These are phyloP conservation scores for Thelonectria blattea DNA, from an alignment of 2,329 filamentous ascomycete genomes.

Conservation along the genomic window DNA sequence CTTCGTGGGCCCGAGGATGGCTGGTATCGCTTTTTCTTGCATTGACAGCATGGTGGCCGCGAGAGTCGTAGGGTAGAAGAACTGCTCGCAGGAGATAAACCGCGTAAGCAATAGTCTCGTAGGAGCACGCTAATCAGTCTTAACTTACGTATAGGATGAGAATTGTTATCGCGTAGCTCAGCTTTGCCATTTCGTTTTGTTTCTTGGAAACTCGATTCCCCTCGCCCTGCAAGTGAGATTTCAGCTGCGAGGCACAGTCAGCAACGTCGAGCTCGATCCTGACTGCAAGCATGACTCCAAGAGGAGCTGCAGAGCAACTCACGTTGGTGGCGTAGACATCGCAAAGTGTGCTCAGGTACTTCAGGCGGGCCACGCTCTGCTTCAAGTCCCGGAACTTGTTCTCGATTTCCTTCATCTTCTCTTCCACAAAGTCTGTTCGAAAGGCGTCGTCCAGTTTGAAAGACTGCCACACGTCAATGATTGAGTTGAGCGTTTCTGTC, in stretches of 20 bases:
- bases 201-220: neutral
- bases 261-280: neutral
- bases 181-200: neutral
- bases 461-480: neutral
- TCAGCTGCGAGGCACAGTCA: neutral
- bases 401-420: neutral
- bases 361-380: neutral
- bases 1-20: constrained; percentile 10
- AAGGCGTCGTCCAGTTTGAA: neutral
- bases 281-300: neutral
- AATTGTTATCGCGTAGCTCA: neutral
- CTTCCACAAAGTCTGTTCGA: neutral
- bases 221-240: neutral
- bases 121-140: neutral
- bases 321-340: neutral
- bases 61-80: neutral
- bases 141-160: neutral
- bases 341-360: neutral
- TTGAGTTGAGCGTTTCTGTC: neutral
- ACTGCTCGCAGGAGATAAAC: neutral
- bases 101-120: neutral
- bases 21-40: constrained; percentile 22
- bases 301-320: neutral
- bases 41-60: constrained; percentile 24
- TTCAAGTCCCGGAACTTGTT: neutral